Percentiles rank a stretch among this genome's conserved stretches.
Conservation (phyloP, 805 yeast species). For the Saturnispora sanitii region DNA sequence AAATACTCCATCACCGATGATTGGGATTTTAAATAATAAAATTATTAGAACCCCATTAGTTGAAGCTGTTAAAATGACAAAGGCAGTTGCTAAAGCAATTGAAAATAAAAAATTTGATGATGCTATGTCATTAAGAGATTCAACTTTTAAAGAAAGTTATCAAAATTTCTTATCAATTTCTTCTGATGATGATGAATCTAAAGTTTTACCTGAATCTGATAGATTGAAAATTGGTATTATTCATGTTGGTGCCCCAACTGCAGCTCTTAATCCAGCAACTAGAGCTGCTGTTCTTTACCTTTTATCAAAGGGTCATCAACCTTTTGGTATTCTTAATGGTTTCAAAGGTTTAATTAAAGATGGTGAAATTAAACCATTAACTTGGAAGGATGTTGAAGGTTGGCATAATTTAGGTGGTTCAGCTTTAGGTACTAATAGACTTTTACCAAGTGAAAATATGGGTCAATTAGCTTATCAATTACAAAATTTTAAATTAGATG, state of each 20-base stretch:
- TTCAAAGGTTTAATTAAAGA: slow-evolving; percentile 86
- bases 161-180: slow-evolving; percentile 64
- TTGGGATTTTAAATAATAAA: slow-evolving; percentile 81
- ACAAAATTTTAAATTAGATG: slow-evolving; percentile 82
- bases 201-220: slow-evolving; percentile 47
- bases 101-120: slow-evolving; percentile 65
- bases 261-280: slow-evolving; percentile 88
- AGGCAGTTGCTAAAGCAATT: slow-evolving; percentile 87
- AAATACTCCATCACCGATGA: slow-evolving; percentile 88
- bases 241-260: slow-evolving; percentile 96
- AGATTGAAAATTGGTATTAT: slow-evolving; percentile 71
- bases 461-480: slow-evolving; percentile 90
- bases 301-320: slow-evolving; percentile 79
- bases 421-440: slow-evolving; percentile 92
- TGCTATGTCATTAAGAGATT: slow-evolving; percentile 81
- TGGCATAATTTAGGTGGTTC: slow-evolving; percentile 93
- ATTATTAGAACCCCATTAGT: slow-evolving; percentile 76
- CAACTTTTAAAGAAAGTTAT: slow-evolving; percentile 77
- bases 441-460: slow-evolving; percentile 71
- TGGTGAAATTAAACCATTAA: slow-evolving; percentile 64
- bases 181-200: slow-evolving; percentile 57
- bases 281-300: slow-evolving; percentile 87
- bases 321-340: slow-evolving; percentile 89
- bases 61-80: slow-evolving; percentile 81
- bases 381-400: slow-evolving; percentile 79